Base-by-base conservation (phyloP, 1,139 yeast genomes). In the Kodamaea ohmeri region DNA sequence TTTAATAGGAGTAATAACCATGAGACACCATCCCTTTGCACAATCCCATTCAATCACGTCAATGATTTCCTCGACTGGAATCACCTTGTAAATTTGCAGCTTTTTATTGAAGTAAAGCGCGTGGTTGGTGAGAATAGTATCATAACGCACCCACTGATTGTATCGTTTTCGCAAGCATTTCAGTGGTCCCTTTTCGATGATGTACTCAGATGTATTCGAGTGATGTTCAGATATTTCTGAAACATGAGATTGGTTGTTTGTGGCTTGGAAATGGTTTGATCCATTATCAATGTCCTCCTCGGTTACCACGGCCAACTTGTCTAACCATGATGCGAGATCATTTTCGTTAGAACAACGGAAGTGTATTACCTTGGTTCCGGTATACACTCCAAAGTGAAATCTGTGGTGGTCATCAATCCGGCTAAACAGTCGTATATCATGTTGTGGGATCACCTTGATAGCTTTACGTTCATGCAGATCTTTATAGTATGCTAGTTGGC, bases 381-480 rank as follows among this genome's bases (percentile, higher is more conserved):
- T 50, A 63, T 70, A 62, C 37, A 73, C 52, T 3, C 72, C 71
- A 49, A 76, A 69, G 39, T 65, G 74, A 35, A 53, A 57, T 27
- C 53, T 53, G 34, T 54, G 60, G 27, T 52, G 51, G 43, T 69
- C 77, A 2, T 64, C 55, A 20, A 72, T 60, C 44, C 37, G 39
- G 34, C 48, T 51, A 39, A 42, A 56, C 5, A 60, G 51, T n/a
- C 50, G 50, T n/a, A 63, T 34, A 15, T 52, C 42, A 4, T 43
- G 17, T 13, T 46, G 39, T 37, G 47, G 49, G 14, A 78, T 62
- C 9, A 80, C 80, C 35, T 61, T 65, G 32, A 68, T 61, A 0
- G 83, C 78, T 51, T 77, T 76, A 52, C 77, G 71, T 50, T 80
- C 86, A 27, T 67, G 59, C 12, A 71, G 66, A 48, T 78, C 81